A percentile compares a stretch with the other conserved stretches of the same genome.
Conservation (phyloP, 2,329 filamentous ascomycete species). For the Huntiella moniliformis region DNA sequence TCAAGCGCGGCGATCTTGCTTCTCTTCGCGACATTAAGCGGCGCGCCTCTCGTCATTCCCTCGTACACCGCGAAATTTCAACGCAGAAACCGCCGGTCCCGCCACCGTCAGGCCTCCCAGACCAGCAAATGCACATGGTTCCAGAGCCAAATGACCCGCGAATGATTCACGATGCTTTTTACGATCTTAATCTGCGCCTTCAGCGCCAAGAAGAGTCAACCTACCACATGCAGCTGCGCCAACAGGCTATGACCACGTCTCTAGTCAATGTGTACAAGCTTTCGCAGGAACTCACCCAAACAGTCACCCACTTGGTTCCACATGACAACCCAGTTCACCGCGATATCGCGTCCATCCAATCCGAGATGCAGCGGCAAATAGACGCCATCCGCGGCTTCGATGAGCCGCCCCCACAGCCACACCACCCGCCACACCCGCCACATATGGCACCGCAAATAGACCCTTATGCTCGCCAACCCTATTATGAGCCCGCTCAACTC, state of each 20-base stretch:
- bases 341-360: slow-evolving; percentile 45
- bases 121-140: slow-evolving; percentile 53
- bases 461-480: slow-evolving; percentile 45
- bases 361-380: slow-evolving; percentile 41
- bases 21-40: slow-evolving; percentile 90
- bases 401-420: slow-evolving; percentile 33
- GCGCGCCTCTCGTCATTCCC: slow-evolving; percentile 74
- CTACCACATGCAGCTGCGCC: slow-evolving; percentile 60
- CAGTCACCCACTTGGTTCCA: slow-evolving; percentile 54
- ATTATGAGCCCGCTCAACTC: slow-evolving; percentile 57
- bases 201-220: slow-evolving; percentile 70
- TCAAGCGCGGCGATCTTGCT: slow-evolving; percentile 83
- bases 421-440: background rate
- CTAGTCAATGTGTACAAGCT: slow-evolving; percentile 53
- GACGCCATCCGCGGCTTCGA: slow-evolving; percentile 38
- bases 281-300: slow-evolving; percentile 67
- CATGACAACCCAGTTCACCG: slow-evolving; percentile 60
- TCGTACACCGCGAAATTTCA: slow-evolving; percentile 84
- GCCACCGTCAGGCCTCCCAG: slow-evolving; percentile 49
- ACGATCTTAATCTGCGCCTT: slow-evolving; percentile 59
- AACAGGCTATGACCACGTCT: slow-evolving; percentile 65
- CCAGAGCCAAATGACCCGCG: slow-evolving; percentile 52
- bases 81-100: slow-evolving; percentile 33
- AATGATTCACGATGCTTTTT: slow-evolving; percentile 62
- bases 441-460: slow-evolving; percentile 24